These are phyloP conservation scores for Mortierella alpina DNA, from an alignment of 192 early-diverging fungal genomes.

Conservation along the genomic window DNA sequence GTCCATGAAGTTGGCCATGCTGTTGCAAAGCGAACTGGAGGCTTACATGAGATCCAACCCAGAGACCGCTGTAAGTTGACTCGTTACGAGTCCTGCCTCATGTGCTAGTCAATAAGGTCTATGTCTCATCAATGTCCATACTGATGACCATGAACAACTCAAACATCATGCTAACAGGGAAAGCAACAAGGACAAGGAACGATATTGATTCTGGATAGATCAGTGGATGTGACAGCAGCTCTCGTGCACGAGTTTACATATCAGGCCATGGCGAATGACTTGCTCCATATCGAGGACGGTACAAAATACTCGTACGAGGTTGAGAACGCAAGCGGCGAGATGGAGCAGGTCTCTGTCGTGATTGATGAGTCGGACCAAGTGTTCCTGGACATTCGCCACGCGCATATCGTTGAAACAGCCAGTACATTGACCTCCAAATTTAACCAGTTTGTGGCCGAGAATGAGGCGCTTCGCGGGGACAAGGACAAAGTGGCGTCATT, in stretches of 20 bases:
- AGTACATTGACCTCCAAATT: constrained; percentile 78
- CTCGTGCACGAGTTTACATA: constrained; percentile 99
- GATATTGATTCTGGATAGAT: constrained; percentile 91
- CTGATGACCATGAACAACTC: too few species aligned
- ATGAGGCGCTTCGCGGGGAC: constrained; percentile 67
- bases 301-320: constrained; percentile 72
- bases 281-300: constrained; percentile 76
- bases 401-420: constrained; percentile 84
- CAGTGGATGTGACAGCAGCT: constrained; percentile 89
- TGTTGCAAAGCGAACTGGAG: constrained; percentile 90
- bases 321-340: constrained; percentile 56
- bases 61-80: constrained; percentile 65
- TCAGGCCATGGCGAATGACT: constrained; percentile 97
- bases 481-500: constrained; percentile 71
- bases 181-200: constrained; percentile 73
- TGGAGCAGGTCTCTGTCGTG: constrained; percentile 58
- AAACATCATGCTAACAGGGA: constrained; percentile 35
- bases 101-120: too few species aligned
- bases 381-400: constrained; percentile 81
- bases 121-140: too few species aligned
- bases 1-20: constrained; percentile 80
- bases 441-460: constrained; percentile 83
- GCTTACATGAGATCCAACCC: constrained; percentile 74
- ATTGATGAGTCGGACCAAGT: constrained; percentile 85
- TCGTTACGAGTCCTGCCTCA: too few species aligned